Evolutionary conservation across 768 basidiomycete species (phyloP).

Genomic region (Podaxis sp.): DNA sequence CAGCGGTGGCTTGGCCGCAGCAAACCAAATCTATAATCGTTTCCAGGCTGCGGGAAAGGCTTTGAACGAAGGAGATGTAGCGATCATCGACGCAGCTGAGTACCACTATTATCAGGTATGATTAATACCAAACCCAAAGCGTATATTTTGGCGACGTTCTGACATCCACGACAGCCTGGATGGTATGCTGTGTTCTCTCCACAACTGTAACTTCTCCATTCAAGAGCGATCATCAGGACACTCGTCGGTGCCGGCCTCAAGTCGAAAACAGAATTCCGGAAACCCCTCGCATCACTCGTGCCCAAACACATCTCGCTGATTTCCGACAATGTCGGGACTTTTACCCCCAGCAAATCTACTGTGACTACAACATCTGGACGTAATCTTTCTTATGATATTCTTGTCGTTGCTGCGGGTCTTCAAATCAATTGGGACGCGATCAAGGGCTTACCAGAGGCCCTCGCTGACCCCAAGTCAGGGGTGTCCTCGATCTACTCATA

Average conservation of each 20-base stretch:
- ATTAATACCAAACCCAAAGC: background rate
- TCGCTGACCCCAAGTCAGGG: slow-evolving; percentile 72
- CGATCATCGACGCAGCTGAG: slow-evolving; percentile 78
- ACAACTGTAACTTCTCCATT: background rate
- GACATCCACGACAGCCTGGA: slow-evolving; percentile 53
- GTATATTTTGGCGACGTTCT: background rate
- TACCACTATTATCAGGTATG: slow-evolving; percentile 83
- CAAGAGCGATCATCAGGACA: slow-evolving; percentile 53
- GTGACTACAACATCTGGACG: slow-evolving; percentile 72
- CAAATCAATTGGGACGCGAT: slow-evolving; percentile 84
- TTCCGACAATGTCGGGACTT: slow-evolving; percentile 65
- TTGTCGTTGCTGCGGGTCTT: slow-evolving; percentile 88
- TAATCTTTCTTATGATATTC: slow-evolving; percentile 73
- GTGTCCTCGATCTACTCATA: slow-evolving; percentile 94
- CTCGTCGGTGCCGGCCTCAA: slow-evolving; percentile 88
- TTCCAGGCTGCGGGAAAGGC: slow-evolving; percentile 70
- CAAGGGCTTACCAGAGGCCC: slow-evolving; percentile 67
- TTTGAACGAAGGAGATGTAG: slow-evolving; percentile 74
- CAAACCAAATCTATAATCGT: slow-evolving; percentile 83
- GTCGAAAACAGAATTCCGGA: slow-evolving; percentile 64
- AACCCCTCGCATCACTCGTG: slow-evolving; percentile 66
- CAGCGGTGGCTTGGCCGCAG: slow-evolving; percentile 76
- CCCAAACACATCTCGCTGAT: slow-evolving; percentile 73
- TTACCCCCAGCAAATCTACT: slow-evolving; percentile 73
- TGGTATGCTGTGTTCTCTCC: slow-evolving; percentile 51